phyloP scores from a whole-genome alignment of 768 basidiomycete genomes.

The Pulveroboletus sp. region DNA sequence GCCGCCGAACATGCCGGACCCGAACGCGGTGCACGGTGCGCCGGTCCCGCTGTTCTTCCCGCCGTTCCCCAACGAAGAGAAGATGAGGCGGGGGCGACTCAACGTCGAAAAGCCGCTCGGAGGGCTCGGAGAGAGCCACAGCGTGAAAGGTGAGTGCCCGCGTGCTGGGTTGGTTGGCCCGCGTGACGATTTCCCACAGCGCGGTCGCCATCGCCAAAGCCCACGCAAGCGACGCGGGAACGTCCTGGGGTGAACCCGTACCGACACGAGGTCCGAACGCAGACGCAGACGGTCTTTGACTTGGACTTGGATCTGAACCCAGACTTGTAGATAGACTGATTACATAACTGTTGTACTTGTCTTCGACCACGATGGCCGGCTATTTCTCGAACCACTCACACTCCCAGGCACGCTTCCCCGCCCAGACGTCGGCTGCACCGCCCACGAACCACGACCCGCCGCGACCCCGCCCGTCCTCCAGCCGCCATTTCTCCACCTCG shows the following conservation, averaged over 20 bases:
- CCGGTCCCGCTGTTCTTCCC: conserved; percentile 82
- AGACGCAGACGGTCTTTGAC: conserved; percentile 64
- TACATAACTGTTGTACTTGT: conserved; percentile 16
- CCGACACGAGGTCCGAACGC: conserved; percentile 61
- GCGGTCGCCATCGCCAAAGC: conserved; percentile 58
- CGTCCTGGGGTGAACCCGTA: conserved; percentile 61
- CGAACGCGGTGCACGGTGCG: conserved; percentile 53
- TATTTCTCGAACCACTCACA: conserved; percentile 85
- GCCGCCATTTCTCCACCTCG: conserved; percentile 73
- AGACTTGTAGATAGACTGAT: conserved; percentile 42
- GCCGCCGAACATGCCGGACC: conserved; percentile 82
- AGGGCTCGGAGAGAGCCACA: conserved; percentile 74
- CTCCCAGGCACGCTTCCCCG: conserved; percentile 51
- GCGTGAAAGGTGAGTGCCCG: conserved; percentile 60
- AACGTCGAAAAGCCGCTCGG: conserved; percentile 80
- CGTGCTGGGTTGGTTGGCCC: conserved; percentile 1
- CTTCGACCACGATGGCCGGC: conserved; percentile 46
- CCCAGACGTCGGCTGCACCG: background rate
- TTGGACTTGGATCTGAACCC: conserved; percentile 84
- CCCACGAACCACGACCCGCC: conserved; percentile 17
- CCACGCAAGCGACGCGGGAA: conserved; percentile 43
- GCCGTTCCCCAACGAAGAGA: conserved; percentile 88
- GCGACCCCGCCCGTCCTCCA: conserved; percentile 52
- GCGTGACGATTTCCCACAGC: conserved; percentile 37
- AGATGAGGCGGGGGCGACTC: conserved; percentile 79